Evolutionary conservation across 1,284 basidiomycete species (phyloP).

Genomic region (Cerrena zonata): DNA sequence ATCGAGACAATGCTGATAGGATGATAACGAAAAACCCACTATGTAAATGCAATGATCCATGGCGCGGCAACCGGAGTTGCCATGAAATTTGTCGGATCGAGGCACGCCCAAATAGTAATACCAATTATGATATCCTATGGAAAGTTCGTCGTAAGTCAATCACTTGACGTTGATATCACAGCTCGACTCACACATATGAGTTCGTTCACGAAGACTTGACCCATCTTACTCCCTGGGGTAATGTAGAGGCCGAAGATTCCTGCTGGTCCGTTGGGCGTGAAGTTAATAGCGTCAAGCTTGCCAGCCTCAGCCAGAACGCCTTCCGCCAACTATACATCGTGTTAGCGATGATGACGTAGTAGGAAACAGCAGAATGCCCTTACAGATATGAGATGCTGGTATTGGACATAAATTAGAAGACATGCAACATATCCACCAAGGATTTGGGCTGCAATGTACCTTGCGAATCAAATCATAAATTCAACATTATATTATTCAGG

Average conservation of each 20-base stretch:
- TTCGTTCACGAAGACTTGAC: slow-evolving; percentile 59
- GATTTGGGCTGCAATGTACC: slow-evolving; percentile 60
- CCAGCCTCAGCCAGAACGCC: slow-evolving; percentile 38
- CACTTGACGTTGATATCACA: too few species aligned
- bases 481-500: not conserved
- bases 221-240: slow-evolving; percentile 42
- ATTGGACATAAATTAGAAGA: slow-evolving; percentile 56
- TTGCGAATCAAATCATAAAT: slow-evolving; percentile 17
- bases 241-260: slow-evolving; percentile 58
- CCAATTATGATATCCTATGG: slow-evolving; percentile 65
- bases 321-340: slow-evolving; percentile 32
- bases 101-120: slow-evolving; percentile 48
- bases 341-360: not conserved
- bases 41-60: slow-evolving; percentile 49
- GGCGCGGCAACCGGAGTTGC: slow-evolving; percentile 50
- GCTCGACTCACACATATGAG: slow-evolving; percentile 54
- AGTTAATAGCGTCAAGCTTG: slow-evolving; percentile 37
- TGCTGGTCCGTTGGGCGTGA: slow-evolving; percentile 55
- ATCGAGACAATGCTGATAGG: not conserved
- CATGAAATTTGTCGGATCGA: slow-evolving; percentile 60
- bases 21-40: slow-evolving; percentile 34
- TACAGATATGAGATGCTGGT: slow-evolving; percentile 43
- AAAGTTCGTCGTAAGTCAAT: not conserved
- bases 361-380: slow-evolving; percentile 8
- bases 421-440: slow-evolving; percentile 58